Conservation (phyloP, 176 grass and related monocot genomes). For the Carex myosuroides region DNA sequence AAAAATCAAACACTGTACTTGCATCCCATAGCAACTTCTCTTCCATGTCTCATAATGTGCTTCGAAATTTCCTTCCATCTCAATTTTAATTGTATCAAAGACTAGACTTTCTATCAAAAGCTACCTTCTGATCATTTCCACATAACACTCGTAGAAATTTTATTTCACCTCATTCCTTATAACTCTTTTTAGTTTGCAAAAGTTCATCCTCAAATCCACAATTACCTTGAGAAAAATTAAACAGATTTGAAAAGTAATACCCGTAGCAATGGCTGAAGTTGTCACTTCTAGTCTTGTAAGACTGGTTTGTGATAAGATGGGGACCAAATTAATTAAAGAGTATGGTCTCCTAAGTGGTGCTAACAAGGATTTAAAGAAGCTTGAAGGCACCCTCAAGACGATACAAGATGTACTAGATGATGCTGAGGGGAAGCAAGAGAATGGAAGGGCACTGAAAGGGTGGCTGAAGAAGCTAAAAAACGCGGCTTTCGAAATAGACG, state of each 20-base stretch:
- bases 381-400: neutral
- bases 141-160: neutral
- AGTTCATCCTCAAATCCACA: neutral
- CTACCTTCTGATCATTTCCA: too few relatives aligned
- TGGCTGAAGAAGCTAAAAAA: conserved; percentile 26
- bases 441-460: neutral
- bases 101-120: too few relatives aligned
- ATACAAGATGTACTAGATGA: conserved; percentile 12
- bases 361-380: conserved; percentile 5
- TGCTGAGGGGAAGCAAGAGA: conserved; percentile 11
- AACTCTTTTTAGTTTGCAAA: neutral
- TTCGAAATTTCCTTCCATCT: neutral
- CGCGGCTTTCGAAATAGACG: conserved; percentile 19
- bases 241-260: neutral
- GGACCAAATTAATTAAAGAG: neutral
- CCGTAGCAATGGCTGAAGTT: conserved; percentile 2
- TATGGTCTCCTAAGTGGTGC: neutral
- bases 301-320: conserved; percentile 18
- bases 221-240: neutral
- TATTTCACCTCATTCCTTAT: neutral
- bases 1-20: neutral
- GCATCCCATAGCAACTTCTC: neutral
- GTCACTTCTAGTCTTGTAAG: conserved; percentile 7
- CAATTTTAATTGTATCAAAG: neutral
- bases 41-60: neutral